Conservation (phyloP, 495 filamentous ascomycete genomes). For the Neurospora sp. region DNA sequence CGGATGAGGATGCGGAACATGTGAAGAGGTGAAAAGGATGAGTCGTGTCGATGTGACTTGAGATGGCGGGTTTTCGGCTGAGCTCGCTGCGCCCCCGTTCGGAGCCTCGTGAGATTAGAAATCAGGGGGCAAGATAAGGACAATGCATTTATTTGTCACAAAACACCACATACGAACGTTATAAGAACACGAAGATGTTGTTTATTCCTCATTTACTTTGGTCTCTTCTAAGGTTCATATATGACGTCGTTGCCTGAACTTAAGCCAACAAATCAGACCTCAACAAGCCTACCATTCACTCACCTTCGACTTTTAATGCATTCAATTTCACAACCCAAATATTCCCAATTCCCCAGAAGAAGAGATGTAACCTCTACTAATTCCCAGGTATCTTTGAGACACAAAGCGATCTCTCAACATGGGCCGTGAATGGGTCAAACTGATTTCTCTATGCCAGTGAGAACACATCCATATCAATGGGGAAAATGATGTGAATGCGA, state of each 20-base stretch:
- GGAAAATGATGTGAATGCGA: conserved; percentile 21
- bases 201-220: neutral
- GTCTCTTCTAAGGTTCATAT: neutral
- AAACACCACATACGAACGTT: neutral
- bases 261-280: neutral
- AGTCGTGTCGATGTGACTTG: neutral
- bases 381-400: conserved; percentile 23
- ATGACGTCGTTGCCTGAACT: neutral
- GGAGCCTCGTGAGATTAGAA: neutral
- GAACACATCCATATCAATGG: conserved; percentile 26
- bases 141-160: neutral
- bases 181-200: neutral
- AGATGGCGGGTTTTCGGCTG: neutral
- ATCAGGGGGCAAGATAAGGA: neutral
- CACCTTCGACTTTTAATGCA: neutral
- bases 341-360: neutral
- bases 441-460: conserved; percentile 26
- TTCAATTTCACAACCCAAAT: neutral
- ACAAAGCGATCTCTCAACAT: conserved; percentile 23
- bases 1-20: neutral
- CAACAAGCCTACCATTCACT: neutral
- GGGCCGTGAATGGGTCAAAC: conserved; percentile 27
- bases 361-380: conserved; percentile 29
- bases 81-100: neutral
- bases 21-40: neutral